Conservation (phyloP, 345 rosid species). For the Atalantia buxifolia region DNA sequence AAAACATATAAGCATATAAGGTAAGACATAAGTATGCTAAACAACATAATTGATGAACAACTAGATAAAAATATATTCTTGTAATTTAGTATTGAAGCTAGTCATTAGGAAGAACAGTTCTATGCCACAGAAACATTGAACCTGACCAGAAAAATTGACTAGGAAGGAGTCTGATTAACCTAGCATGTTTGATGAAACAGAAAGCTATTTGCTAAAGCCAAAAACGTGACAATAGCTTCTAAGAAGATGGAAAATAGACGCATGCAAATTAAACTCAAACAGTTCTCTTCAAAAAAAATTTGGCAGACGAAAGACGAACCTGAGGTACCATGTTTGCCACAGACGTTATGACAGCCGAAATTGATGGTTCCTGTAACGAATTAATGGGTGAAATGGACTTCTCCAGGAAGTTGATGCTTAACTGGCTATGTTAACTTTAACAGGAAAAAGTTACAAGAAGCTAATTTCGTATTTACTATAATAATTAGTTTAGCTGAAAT, state of each 20-base stretch:
- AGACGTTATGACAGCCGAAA: slow-evolving; percentile 81
- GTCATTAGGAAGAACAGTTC: not conserved
- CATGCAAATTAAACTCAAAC: not conserved
- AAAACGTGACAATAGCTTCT: not conserved
- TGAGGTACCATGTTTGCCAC: slow-evolving; percentile 90
- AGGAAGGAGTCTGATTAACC: not conserved
- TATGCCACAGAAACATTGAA: not conserved
- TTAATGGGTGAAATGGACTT: slow-evolving; percentile 9
- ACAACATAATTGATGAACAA: not conserved
- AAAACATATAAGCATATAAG: slow-evolving; percentile 8
- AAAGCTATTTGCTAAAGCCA: not conserved
- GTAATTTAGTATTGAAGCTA: not conserved
- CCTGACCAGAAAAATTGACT: not conserved
- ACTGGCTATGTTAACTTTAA: not conserved
- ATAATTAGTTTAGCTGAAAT: not conserved
- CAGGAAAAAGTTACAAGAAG: not conserved
- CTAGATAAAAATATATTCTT: not conserved
- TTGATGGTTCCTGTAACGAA: slow-evolving; percentile 72
- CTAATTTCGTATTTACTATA: not conserved
- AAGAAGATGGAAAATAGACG: not conserved
- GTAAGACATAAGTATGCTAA: not conserved
- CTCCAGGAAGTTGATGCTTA: not conserved
- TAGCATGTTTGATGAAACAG: not conserved
- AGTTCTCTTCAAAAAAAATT: slow-evolving; percentile 5
- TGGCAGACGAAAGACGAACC: slow-evolving; percentile 39